Evolutionary conservation across 352 stramenopile species (phyloP), one percentile per base, ranked within the genome.

Genomic region (Pythium chondricola): DNA sequence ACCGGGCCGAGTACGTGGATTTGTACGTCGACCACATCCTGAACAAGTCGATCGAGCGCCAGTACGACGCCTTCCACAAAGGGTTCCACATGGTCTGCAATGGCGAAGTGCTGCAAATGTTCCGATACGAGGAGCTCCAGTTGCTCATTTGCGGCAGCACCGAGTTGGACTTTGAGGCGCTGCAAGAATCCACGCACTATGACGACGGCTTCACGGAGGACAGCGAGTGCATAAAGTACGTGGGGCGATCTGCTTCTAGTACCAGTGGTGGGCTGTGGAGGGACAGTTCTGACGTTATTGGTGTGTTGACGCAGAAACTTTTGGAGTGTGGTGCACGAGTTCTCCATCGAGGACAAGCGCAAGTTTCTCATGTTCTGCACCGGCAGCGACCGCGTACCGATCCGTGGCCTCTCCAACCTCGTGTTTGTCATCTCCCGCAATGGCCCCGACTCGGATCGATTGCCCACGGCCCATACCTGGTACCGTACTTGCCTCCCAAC

Each of bases 391-490:
- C 78, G 83, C 27, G 77, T 88, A 4, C 85, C 85, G 3, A 92
- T 95, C 25, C 69, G 78, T 18, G 85, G 84, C 1, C 66, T 95
- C 2, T 83, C 72, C 8, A 85, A 77, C 42, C 61, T 95, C 40
- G 61, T 82, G 17, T 93, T 95, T 63, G 78, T 90, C 2, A 89
- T 96, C 29, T 93, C 81, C 1, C 66, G 78, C 37, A 92, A 93
- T 32, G 85, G 85, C 1, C 63, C 82, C 4, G 85, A 95, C 61
- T 88, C 71, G 26, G 80, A 85, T 33, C 69, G 78, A n/a, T 58
- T 96, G 20, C 85, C 85, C 7, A 91, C 79, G 17, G 77, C 83
- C 7, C 84, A 95, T 54, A 96, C 85, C 2, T 96, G 86, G 78
- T 89, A 51, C 21, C 61, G 50, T 50, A n/a, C n/a, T n/a, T n/a